Evolutionary conservation across 345 rosid species (phyloP).

Genomic region (Acer yangbiense): DNA sequence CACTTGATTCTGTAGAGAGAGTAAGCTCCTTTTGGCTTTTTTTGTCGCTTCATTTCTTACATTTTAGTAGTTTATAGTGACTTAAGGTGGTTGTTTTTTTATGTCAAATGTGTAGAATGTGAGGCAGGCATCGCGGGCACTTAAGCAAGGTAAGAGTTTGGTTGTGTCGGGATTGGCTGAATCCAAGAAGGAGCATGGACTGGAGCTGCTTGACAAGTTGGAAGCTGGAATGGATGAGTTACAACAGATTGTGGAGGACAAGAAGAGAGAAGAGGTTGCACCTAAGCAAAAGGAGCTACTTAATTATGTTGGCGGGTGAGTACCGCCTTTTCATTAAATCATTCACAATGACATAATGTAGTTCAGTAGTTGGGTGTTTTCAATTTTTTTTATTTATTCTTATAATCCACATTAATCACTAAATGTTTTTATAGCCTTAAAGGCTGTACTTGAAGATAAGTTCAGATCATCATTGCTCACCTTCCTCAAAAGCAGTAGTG

Average conservation of each 20-base stretch:
- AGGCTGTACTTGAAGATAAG: neutral
- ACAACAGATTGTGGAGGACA: conserved; percentile 79
- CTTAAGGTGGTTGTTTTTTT: neutral
- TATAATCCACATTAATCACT: neutral
- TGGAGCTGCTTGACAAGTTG: conserved; percentile 72
- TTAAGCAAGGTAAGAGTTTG: conserved; percentile 76
- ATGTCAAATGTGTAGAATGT: conserved; percentile 57
- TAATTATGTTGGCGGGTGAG: conserved; percentile 85
- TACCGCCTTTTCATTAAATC: conserved; percentile 13
- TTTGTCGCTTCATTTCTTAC: no score
- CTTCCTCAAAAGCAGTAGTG: neutral
- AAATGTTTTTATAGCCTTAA: neutral
- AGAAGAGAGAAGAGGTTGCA: conserved; percentile 89
- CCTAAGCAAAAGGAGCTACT: conserved; percentile 93
- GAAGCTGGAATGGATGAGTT: conserved; percentile 89
- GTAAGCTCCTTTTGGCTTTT: conserved; percentile 33
- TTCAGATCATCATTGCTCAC: neutral
- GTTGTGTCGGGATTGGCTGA: conserved; percentile 81
- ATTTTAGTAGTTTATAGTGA: neutral
- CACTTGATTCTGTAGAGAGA: conserved; percentile 91
- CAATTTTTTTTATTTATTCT: neutral
- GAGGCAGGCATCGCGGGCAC: conserved; percentile 75
- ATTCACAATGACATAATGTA: neutral
- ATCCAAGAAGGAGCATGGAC: conserved; percentile 83
- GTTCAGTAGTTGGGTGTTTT: neutral